Base-by-base conservation (phyloP, 176 grass and related monocot species). In the Pontederia paniculata region DNA sequence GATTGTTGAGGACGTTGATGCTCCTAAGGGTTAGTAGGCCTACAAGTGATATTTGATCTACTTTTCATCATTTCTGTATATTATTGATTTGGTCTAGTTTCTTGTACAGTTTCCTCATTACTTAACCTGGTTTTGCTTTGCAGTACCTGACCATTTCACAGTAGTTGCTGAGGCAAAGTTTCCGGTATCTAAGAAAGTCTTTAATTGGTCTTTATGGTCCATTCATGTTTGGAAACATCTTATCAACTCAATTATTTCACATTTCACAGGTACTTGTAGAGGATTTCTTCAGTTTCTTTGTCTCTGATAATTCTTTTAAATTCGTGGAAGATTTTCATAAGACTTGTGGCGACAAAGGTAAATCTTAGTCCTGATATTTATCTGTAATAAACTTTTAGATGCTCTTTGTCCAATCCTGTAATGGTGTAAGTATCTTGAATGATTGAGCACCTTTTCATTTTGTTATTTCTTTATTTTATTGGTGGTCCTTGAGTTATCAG, bases 261-360 rank as follows among this genome's bases (percentile, higher is more conserved):
- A 54, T 70, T 49, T 76, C 28, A 67, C 80, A 98, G 94, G 68
- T 87, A 42, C 70, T 75, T 67, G 73, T 80, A 58, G 83, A 98
- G 68, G 75, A 80, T 69, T 43, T 98, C 16, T 98, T 82, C 60
- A 74, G 65, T 73, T 52, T 76, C 5, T 80, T 98, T 67, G 21
- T 98, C 56, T 93, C 87, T 76, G 83, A 98, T 75, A 45, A 55
- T 60, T 52, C 87, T 80, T 51, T 68, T 80, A 70, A 55, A 62
- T 98, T 88, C 88, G 16, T 80, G 52, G 81, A 93, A 64, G 83
- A 88, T 88, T 84, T 68, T 57, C 94, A 93, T 58, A 84, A 81
- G 77, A 88, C 69, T 50, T 98, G 87, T 9, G 75, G 80, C 48
- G 94, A 88, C 69, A 98, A 88, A 77, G 94, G 94, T 93, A 72